Evolutionary conservation across 495 filamentous ascomycete species (phyloP), one percentile per base, ranked within the genome.

Genomic region (Penicillium longicatenatum): DNA sequence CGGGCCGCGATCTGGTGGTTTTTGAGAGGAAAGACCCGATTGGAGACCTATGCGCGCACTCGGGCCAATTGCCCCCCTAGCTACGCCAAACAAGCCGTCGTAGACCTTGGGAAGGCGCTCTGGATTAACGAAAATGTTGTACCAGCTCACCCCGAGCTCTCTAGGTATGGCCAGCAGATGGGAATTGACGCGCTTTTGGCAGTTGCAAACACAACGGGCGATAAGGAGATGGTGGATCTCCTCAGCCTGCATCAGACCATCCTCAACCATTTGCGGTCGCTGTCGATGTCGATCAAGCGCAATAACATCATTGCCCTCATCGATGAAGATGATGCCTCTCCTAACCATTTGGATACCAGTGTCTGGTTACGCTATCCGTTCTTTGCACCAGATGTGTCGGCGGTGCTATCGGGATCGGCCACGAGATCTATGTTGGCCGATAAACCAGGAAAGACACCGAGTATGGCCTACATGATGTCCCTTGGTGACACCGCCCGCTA

Each of bases 1-100:
- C 76, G 87, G 57, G 87, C 84, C 44, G 85, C 84, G 17, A 69
- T 88, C 3, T 97, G 92, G 92, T 97, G 92, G 92, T 96, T 96
- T 63, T 65, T 95, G 56, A 85, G 81, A 35, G 92, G 90, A 51
- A 84, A 91, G 61, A 80, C 84, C 45, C 80, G 83, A 6, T 75
- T 96, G 47, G 92, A 97, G 72, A 74, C 72, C 10, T 79, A 85
- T 54, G 85, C 92, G 45, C 82, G 89, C 53, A 81, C 82, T 33
- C 82, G 81, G 8, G 81, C 86, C 11, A 64, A 66, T 8, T 50
- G 55, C 9, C 66, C 64, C 9, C 62, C 59, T 0, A 60, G 50
- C 14, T 60, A 59, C 30, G 73, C 72, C 17, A 71, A 86, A 56
- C 89, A 93, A 72, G 87, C 87, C 12, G 85, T 92, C 53, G 75